A percentile compares a stretch with the other conserved stretches of the same genome.
Conservation (phyloP, 768 basidiomycete genomes). For the Tricholomella constricta region DNA sequence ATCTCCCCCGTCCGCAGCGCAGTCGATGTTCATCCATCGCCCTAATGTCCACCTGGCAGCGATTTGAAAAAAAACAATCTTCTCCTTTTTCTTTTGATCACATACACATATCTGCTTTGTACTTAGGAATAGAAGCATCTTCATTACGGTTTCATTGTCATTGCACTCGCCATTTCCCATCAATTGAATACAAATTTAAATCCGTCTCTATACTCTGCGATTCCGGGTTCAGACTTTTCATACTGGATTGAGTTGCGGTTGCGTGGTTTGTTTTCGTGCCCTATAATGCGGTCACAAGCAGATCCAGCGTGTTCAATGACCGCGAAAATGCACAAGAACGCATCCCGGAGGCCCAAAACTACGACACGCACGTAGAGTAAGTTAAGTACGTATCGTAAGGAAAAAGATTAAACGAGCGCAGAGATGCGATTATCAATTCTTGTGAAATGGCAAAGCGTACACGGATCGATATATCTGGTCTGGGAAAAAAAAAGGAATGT, state of each 20-base stretch:
- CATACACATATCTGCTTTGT: neutral
- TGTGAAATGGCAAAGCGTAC: neutral
- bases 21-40: conserved; percentile 25
- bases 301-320: no score
- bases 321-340: neutral
- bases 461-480: neutral
- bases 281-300: no score
- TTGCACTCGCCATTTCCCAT: no score
- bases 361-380: neutral
- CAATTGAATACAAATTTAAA: no score
- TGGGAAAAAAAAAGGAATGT: neutral
- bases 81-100: neutral
- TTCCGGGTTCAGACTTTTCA: no score
- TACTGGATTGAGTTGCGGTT: no score
- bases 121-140: no score
- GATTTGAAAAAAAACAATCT: neutral
- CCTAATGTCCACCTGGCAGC: neutral
- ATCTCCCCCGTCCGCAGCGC: neutral
- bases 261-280: no score
- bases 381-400: neutral
- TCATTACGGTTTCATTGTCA: no score
- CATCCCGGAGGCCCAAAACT: neutral
- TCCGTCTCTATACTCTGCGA: no score
- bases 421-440: neutral
- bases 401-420: neutral